Conservation (phyloP, 306 rosid species). For the Corylus heterophylla region DNA sequence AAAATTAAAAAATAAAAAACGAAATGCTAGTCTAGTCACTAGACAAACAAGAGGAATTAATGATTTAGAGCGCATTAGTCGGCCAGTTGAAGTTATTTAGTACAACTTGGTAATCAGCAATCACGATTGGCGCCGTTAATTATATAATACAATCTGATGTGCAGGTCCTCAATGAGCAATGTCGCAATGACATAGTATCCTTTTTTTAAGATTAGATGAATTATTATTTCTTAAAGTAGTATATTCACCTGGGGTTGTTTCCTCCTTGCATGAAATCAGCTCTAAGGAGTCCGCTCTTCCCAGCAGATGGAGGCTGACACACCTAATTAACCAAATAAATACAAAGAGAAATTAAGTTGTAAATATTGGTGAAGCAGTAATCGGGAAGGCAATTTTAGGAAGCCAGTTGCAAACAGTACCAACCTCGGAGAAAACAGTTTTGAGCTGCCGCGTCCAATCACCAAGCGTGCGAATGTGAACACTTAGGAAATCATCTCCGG, state of each 20-base stretch:
- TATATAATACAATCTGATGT: too few relatives aligned
- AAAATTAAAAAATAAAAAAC: too few relatives aligned
- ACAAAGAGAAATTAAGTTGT: too few relatives aligned
- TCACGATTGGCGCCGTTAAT: background rate
- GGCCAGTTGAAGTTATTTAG: background rate
- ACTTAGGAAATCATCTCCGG: slow-evolving; percentile 55
- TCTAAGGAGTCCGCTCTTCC: slow-evolving; percentile 58
- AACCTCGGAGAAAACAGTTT: slow-evolving; percentile 50
- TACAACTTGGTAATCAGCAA: background rate
- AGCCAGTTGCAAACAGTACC: background rate
- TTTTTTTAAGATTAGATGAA: background rate
- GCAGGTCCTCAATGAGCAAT: too few relatives aligned
- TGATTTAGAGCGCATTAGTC: background rate
- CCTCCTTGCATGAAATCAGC: slow-evolving; percentile 44
- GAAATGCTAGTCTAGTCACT: too few relatives aligned
- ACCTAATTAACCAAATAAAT: slow-evolving; percentile 18
- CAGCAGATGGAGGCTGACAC: slow-evolving; percentile 52
- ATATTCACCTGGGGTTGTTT: slow-evolving; percentile 33
- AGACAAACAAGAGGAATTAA: background rate
- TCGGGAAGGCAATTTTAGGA: too few relatives aligned
- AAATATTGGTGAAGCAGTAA: background rate
- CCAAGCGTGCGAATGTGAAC: slow-evolving; percentile 62
- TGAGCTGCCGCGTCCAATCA: slow-evolving; percentile 64
- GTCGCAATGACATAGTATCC: background rate
- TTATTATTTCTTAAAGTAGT: background rate